Percentiles rank a stretch among this genome's conserved stretches.
Conservation (phyloP, 2,329 filamentous ascomycete species). For the Didymella glomerata region DNA sequence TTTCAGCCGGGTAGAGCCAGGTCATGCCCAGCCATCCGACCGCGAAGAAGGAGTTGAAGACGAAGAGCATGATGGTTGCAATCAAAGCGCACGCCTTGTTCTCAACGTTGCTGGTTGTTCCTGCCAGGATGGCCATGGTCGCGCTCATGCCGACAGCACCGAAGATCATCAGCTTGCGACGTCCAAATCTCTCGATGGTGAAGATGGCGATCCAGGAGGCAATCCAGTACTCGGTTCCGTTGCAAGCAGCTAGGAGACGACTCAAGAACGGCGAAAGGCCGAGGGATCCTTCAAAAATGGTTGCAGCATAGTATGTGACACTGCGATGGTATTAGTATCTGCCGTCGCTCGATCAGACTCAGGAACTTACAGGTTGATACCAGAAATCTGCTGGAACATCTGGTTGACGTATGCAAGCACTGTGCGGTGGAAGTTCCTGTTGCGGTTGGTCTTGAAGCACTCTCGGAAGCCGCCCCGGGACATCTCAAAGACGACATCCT, state of each 20-base stretch:
- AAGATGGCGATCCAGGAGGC: slow-evolving; percentile 55
- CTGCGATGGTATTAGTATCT: not conserved
- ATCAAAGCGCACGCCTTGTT: slow-evolving; percentile 46
- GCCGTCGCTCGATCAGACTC: no score
- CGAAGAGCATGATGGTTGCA: slow-evolving; percentile 81
- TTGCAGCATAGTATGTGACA: slow-evolving; percentile 55
- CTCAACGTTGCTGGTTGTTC: slow-evolving; percentile 40
- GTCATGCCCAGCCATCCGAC: slow-evolving; percentile 78
- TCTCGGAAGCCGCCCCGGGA: slow-evolving; percentile 61
- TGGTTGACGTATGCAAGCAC: slow-evolving; percentile 56
- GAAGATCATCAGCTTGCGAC: slow-evolving; percentile 51
- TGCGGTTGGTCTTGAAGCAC: slow-evolving; percentile 64
- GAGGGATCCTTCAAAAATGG: slow-evolving; percentile 55
- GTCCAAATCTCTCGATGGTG: slow-evolving; percentile 52
- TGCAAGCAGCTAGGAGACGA: slow-evolving; percentile 52
- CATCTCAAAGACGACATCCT: slow-evolving; percentile 51
- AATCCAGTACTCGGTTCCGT: slow-evolving; percentile 54
- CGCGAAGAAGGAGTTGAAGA: slow-evolving; percentile 93
- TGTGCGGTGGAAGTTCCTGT: slow-evolving; percentile 56
- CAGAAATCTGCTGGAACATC: slow-evolving; percentile 54
- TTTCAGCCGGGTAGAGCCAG: slow-evolving; percentile 73
- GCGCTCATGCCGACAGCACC: slow-evolving; percentile 48
- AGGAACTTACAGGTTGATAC: not conserved
- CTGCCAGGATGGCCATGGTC: slow-evolving; percentile 49
- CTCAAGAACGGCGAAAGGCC: slow-evolving; percentile 48